Percentiles rank a stretch among this genome's conserved stretches.
These are phyloP conservation scores for Ustilago curta DNA, from an alignment of 1,284 basidiomycete genomes.

Conservation along the genomic window DNA sequence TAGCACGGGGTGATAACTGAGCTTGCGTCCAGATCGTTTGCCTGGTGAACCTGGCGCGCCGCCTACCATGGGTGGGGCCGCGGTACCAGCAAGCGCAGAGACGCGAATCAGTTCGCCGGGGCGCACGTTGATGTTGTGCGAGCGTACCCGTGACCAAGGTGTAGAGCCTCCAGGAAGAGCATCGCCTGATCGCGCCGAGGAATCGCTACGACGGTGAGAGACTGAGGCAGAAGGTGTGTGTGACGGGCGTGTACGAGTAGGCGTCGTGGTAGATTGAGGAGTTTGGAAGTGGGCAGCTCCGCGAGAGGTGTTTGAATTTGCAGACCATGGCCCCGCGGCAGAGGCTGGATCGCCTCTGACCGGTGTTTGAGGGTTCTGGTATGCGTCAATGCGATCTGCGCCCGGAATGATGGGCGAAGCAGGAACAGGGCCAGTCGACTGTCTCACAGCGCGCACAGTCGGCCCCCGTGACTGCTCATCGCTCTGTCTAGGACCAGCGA, in stretches of 20 bases:
- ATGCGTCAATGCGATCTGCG: conserved; percentile 5
- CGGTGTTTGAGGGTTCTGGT: conserved; percentile 21
- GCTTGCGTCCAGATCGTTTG: conserved; percentile 49
- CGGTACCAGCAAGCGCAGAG: conserved; percentile 44
- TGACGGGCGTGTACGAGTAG: conserved; percentile 19
- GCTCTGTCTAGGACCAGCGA: conserved; percentile 3
- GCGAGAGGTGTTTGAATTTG: conserved; percentile 22
- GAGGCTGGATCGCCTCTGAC: conserved; percentile 7
- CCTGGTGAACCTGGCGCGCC: conserved; percentile 60
- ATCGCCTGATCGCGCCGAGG: conserved; percentile 25
- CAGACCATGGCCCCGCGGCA: conserved; percentile 20
- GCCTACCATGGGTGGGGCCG: conserved; percentile 54
- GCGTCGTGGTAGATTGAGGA: conserved; percentile 25
- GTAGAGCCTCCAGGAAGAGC: conserved; percentile 13
- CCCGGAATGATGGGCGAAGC: conserved; percentile 33
- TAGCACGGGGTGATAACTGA: conserved; percentile 54
- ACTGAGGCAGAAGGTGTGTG: conserved; percentile 21
- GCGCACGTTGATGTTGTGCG: conserved; percentile 23
- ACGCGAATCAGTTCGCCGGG: conserved; percentile 54
- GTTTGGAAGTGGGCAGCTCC: conserved; percentile 24
- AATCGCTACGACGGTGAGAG: conserved; percentile 33
- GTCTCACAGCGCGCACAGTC: conserved; percentile 28
- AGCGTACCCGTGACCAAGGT: conserved; percentile 31
- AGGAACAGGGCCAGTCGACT: conserved; percentile 19
- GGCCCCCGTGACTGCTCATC: conserved; percentile 18